Base-by-base conservation (phyloP, 495 filamentous ascomycete genomes). In the Neurospora africana region DNA sequence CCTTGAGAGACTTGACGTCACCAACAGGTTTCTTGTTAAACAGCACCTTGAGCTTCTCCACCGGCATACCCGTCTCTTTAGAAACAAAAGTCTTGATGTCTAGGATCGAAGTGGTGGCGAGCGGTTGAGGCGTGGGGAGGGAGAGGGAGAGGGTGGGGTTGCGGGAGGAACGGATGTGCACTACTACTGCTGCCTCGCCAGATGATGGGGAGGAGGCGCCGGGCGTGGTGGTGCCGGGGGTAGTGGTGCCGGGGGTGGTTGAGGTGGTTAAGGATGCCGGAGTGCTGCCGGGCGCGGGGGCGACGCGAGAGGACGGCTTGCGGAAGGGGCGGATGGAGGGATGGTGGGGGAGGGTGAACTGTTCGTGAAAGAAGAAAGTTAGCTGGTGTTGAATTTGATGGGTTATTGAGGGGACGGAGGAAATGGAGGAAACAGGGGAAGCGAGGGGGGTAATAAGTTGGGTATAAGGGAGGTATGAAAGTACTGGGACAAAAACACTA, bases 1-100 rank as follows among this genome's bases (percentile, higher is more conserved):
- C 91, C 69, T 81, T 82, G 1, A 93, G 74, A 9, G 87, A 84
- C 81, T 92, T 92, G 39, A 84, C 84, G 76, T 95, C 94, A 0
- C 85, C 74, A 0, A 91, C 87, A 1, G 94, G 93, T 81, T 97
- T 97, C 80, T 92, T 92, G 76, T 90, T 90, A 72, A 89, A 87
- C 69, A 99, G 82, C 0, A 99, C 79, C 81, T 94, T 93, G 72
- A 99, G 87, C 83, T 94, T 95, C 4, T 89, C 88, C 10, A 88
- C 76, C 0, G 84, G 82, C 47, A 87, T 84, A 68, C 78, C 84
- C 38, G 79, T 86, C 76, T 84, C 74, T 3, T 79, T 78, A 1
- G 83, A 81, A 44, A 98, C 82, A 3, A 82, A 77, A 74, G 85
- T 82, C 75, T 95, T 95, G 70, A 98, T 79, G 68, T 92, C 89